Evolutionary conservation across 129 eudicot species (phyloP).

Genomic region (Lactuca sativa): DNA sequence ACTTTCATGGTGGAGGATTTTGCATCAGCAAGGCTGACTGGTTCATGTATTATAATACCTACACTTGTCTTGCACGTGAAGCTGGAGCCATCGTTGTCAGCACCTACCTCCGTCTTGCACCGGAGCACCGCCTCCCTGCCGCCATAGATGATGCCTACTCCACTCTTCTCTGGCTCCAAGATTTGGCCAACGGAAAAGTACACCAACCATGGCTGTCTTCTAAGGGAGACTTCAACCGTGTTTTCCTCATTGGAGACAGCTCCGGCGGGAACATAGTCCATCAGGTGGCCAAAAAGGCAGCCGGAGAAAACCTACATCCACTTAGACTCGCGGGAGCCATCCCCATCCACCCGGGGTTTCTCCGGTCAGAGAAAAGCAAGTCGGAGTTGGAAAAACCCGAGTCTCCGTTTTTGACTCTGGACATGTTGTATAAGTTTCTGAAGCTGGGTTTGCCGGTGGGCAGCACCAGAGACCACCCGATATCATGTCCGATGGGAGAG

Average conservation of each 20-base stretch:
- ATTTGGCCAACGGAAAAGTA: slow-evolving; percentile 38
- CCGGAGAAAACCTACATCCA: slow-evolving; percentile 42
- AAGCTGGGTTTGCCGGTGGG: slow-evolving; percentile 61
- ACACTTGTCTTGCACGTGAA: slow-evolving; percentile 53
- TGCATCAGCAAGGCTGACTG: slow-evolving; percentile 65
- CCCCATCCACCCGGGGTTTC: slow-evolving; percentile 74
- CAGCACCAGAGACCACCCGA: slow-evolving; percentile 66
- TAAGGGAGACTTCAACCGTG: slow-evolving; percentile 54
- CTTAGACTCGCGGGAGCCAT: slow-evolving; percentile 57
- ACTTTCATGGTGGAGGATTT: slow-evolving; percentile 82
- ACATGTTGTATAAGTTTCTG: slow-evolving; percentile 78
- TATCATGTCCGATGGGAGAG: slow-evolving; percentile 76
- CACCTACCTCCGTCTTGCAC: slow-evolving; percentile 63
- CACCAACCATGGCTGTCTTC: slow-evolving; percentile 40
- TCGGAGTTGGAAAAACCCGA: slow-evolving; percentile 70
- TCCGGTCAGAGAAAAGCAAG: slow-evolving; percentile 56
- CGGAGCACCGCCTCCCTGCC: slow-evolving; percentile 88
- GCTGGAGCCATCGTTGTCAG: slow-evolving; percentile 46
- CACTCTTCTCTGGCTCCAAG: slow-evolving; percentile 61
- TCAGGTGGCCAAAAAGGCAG: slow-evolving; percentile 59
- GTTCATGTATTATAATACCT: slow-evolving; percentile 70
- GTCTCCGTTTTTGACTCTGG: slow-evolving; percentile 71
- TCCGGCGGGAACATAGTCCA: slow-evolving; percentile 80
- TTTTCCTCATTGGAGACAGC: slow-evolving; percentile 79
- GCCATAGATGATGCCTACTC: slow-evolving; percentile 56